Evolutionary conservation across 1,284 basidiomycete species (phyloP).

Genomic region (Malassezia restricta): DNA sequence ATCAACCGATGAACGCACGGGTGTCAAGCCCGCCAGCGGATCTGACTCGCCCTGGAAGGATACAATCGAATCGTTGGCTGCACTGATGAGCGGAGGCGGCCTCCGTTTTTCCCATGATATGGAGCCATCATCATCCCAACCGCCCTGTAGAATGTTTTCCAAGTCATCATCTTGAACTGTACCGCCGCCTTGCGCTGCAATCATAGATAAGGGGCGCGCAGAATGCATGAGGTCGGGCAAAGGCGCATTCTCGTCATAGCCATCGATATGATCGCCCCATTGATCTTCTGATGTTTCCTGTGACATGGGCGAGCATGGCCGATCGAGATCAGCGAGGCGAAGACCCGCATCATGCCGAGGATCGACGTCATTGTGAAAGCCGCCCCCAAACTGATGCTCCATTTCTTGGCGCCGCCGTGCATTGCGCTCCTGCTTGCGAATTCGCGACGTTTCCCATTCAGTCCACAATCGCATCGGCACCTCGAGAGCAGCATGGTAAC

Average conservation of each 20-base stretch:
- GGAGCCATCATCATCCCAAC: constrained; percentile 6
- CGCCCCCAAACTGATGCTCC: constrained; percentile 51
- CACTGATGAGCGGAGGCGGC: constrained; percentile 1
- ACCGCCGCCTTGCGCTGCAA: neutral
- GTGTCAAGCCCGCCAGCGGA: neutral
- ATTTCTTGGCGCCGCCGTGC: constrained; percentile 55
- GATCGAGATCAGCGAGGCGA: neutral
- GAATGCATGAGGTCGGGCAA: constrained; percentile 5
- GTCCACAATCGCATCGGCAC: constrained; percentile 92
- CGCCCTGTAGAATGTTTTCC: constrained; percentile 8
- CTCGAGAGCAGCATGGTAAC: constrained; percentile 52
- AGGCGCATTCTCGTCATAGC: constrained; percentile 21
- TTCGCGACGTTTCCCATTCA: constrained; percentile 94
- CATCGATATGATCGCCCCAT: constrained; percentile 58
- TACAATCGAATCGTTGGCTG: constrained; percentile 8
- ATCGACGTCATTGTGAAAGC: constrained; percentile 57
- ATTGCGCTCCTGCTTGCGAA: constrained; percentile 80
- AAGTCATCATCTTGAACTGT: constrained; percentile 3
- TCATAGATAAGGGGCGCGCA: constrained; percentile 2
- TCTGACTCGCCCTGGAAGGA: constrained; percentile 3
- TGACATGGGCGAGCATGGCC: constrained; percentile 13
- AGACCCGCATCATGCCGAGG: neutral
- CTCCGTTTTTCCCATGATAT: neutral
- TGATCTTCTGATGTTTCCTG: constrained; percentile 56
- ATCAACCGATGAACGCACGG: constrained; percentile 2